Conservation (phyloP, 495 filamentous ascomycete species). For the Tuber melanosporum region DNA sequence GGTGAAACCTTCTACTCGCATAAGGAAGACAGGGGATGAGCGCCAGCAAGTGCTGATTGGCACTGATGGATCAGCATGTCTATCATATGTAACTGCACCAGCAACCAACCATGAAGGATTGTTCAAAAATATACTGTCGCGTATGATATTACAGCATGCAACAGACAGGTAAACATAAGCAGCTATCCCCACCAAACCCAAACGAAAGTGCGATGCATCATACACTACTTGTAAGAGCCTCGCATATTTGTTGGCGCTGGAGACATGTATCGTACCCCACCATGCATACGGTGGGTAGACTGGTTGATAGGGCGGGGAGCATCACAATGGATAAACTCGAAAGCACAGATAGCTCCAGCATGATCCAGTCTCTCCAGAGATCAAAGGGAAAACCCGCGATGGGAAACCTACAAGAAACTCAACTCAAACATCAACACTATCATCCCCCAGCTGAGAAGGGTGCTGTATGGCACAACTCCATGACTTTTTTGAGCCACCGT, state of each 20-base stretch:
- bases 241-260: neutral
- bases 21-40: neutral
- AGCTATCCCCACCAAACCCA: neutral
- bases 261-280: neutral
- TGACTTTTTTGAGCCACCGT: neutral
- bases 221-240: constrained; percentile 1
- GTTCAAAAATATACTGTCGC: neutral
- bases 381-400: neutral
- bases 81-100: neutral
- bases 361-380: neutral
- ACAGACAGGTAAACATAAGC: neutral
- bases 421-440: neutral
- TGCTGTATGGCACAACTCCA: neutral
- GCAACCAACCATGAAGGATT: neutral
- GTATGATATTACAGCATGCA: neutral
- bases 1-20: neutral
- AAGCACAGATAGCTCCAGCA: neutral
- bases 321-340: neutral
- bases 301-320: neutral
- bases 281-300: neutral
- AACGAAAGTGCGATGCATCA: neutral
- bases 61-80: neutral
- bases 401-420: neutral
- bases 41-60: neutral
- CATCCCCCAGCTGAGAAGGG: neutral